Conservation (phyloP, 1,284 basidiomycete species). For the Omphalotus olearius region DNA sequence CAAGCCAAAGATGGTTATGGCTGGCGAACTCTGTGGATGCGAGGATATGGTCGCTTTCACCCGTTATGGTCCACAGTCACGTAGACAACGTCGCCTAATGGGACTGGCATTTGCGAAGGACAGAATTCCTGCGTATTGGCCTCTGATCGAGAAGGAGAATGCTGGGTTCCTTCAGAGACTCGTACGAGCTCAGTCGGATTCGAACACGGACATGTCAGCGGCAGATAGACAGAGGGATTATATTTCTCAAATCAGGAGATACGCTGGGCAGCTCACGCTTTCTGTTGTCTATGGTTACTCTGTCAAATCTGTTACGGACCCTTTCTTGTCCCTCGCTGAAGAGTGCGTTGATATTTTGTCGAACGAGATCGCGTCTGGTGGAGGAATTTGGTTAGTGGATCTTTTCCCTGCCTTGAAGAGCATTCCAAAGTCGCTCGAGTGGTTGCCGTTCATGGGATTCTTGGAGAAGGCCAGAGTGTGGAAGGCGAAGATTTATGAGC, state of each 20-base stretch:
- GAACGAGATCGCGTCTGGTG: slow-evolving; percentile 58
- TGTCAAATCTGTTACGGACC: slow-evolving; percentile 45
- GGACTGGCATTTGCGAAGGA: slow-evolving; percentile 53
- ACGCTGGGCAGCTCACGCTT: slow-evolving; percentile 59
- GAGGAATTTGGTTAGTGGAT: slow-evolving; percentile 69
- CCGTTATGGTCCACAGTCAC: slow-evolving; percentile 54
- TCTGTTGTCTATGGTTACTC: slow-evolving; percentile 65
- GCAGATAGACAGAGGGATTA: slow-evolving; percentile 18
- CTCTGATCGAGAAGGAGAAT: slow-evolving; percentile 52
- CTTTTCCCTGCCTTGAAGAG: slow-evolving; percentile 42
- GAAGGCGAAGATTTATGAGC: slow-evolving; percentile 64
- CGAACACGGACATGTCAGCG: slow-evolving; percentile 23
- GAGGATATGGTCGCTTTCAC: slow-evolving; percentile 74
- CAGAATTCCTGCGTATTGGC: slow-evolving; percentile 51
- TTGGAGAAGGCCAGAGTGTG: slow-evolving; percentile 53
- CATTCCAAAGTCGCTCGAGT: slow-evolving; percentile 30
- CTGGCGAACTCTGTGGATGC: slow-evolving; percentile 64
- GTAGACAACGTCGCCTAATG: slow-evolving; percentile 63
- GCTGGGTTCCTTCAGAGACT: slow-evolving; percentile 44
- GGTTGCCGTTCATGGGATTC: slow-evolving; percentile 45
- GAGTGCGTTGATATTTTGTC: slow-evolving; percentile 57
- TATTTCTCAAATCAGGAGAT: slow-evolving; percentile 30
- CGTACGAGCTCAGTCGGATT: slow-evolving; percentile 20
- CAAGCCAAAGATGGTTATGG: slow-evolving; percentile 65
- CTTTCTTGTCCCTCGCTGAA: slow-evolving; percentile 54